phyloP scores from a whole-genome alignment of 2,329 filamentous ascomycete genomes.

The Epichloe uncinata region DNA sequence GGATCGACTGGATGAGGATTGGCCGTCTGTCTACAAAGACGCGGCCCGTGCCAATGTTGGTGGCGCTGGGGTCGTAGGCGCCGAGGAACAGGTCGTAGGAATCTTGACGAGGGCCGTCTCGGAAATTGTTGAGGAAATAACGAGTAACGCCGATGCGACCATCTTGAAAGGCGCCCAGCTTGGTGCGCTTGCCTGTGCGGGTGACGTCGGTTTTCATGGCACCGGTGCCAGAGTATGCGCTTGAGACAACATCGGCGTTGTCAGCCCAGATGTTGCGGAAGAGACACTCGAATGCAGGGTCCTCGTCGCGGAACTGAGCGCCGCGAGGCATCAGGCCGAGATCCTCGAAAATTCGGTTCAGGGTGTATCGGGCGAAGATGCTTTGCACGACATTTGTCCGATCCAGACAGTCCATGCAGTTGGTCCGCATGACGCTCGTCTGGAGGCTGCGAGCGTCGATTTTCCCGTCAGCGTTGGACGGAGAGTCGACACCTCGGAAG shows the following conservation, averaged over 20 bases:
- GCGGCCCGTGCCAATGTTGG: slow-evolving; percentile 55
- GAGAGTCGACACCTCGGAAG: slow-evolving; percentile 83
- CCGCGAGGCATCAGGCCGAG: slow-evolving; percentile 65
- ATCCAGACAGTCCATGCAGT: slow-evolving; percentile 98
- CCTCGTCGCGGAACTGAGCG: slow-evolving; percentile 62
- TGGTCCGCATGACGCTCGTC: slow-evolving; percentile 85
- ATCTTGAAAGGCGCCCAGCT: slow-evolving; percentile 73
- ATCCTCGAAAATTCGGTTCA: slow-evolving; percentile 81
- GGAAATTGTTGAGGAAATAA: slow-evolving; percentile 89
- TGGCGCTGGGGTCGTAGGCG: slow-evolving; percentile 61
- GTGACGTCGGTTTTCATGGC: slow-evolving; percentile 98
- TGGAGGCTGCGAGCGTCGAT: slow-evolving; percentile 73
- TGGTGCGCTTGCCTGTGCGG: slow-evolving; percentile 80
- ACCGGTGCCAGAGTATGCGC: slow-evolving; percentile 86
- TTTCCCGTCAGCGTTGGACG: slow-evolving; percentile 52
- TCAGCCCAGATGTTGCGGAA: slow-evolving; percentile 99
- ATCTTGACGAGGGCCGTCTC: slow-evolving; percentile 87
- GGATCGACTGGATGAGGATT: slow-evolving; percentile 80
- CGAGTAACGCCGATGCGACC: slow-evolving; percentile 76
- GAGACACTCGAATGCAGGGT: slow-evolving; percentile 70
- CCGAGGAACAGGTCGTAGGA: slow-evolving; percentile 91
- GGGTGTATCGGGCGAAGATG: slow-evolving; percentile 81
- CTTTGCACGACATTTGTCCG: slow-evolving; percentile 96
- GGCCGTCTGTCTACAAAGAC: slow-evolving; percentile 80
- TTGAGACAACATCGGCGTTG: slow-evolving; percentile 91